Conservation (phyloP, 495 filamentous ascomycete genomes). For the Sphaerosporella brunnea region DNA sequence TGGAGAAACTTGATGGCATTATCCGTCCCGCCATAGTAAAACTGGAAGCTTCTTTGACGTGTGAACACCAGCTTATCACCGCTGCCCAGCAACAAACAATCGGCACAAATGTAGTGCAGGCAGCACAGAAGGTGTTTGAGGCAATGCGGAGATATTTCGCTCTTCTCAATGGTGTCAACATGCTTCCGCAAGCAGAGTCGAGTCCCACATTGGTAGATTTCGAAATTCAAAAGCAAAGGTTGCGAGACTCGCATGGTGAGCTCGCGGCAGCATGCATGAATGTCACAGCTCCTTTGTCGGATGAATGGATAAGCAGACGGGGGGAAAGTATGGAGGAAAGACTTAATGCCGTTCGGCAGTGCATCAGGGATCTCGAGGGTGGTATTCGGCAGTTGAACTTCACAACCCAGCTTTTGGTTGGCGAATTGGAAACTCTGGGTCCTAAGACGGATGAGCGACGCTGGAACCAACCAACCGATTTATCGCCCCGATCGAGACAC, state of each 20-base stretch:
- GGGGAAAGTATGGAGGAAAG: slow-evolving; percentile 83
- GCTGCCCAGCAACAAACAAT: slow-evolving; percentile 14
- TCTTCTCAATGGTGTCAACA: slow-evolving; percentile 23
- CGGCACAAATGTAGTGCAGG: slow-evolving; percentile 13
- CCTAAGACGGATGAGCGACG: slow-evolving; percentile 11
- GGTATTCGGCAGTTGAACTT: slow-evolving; percentile 75
- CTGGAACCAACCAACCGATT: not conserved
- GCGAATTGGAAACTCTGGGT: slow-evolving; percentile 44
- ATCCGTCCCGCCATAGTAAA: slow-evolving; percentile 41
- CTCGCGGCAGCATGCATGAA: slow-evolving; percentile 71
- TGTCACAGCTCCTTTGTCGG: slow-evolving; percentile 70
- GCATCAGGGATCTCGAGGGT: slow-evolving; percentile 63
- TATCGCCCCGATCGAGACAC: slow-evolving; percentile 23
- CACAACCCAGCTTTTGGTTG: slow-evolving; percentile 68
- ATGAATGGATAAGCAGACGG: slow-evolving; percentile 88
- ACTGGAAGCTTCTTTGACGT: slow-evolving; percentile 38
- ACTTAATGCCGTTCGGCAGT: slow-evolving; percentile 54
- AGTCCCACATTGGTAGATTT: slow-evolving; percentile 80
- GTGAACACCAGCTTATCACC: slow-evolving; percentile 15
- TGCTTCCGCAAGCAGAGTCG: slow-evolving; percentile 29
- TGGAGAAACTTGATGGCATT: slow-evolving; percentile 54
- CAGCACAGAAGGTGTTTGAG: slow-evolving; percentile 20
- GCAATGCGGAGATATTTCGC: slow-evolving; percentile 22
- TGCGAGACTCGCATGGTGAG: slow-evolving; percentile 86
- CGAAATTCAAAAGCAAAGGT: slow-evolving; percentile 68